Conservation (phyloP, 768 basidiomycete species). For the Lentinula detonsa region DNA sequence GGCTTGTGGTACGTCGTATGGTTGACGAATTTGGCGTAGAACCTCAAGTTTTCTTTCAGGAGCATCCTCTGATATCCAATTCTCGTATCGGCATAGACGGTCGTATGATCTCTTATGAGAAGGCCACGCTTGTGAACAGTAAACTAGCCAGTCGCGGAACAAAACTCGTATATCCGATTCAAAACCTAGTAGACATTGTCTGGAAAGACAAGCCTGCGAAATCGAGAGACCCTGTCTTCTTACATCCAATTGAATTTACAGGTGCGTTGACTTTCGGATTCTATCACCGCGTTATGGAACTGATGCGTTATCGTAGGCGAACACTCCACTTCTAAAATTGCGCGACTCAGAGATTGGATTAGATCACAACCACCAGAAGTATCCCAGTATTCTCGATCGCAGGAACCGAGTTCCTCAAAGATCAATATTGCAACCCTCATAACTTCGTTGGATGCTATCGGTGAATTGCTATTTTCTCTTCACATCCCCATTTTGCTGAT, state of each 20-base stretch:
- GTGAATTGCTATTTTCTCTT: constrained; percentile 28
- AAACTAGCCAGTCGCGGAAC: constrained; percentile 49
- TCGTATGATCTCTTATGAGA: constrained; percentile 73
- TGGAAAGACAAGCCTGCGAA: constrained; percentile 77
- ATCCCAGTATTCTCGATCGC: constrained; percentile 55
- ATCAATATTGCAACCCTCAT: constrained; percentile 64
- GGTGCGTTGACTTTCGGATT: constrained; percentile 26
- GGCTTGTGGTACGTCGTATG: constrained; percentile 49
- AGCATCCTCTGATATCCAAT: constrained; percentile 12
- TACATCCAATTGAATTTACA: constrained; percentile 68
- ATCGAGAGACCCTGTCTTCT: constrained; percentile 56
- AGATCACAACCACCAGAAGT: constrained; percentile 48
- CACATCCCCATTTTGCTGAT: background rate
- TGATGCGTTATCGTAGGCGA: constrained; percentile 31
- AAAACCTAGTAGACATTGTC: constrained; percentile 77
- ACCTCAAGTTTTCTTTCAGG: constrained; percentile 19
- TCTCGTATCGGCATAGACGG: constrained; percentile 74
- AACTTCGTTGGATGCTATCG: constrained; percentile 65
- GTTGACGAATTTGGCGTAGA: background rate
- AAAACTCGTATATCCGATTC: constrained; percentile 72
- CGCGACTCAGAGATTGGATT: constrained; percentile 67
- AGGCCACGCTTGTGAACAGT: constrained; percentile 52
- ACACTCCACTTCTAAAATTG: constrained; percentile 67
- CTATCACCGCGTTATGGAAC: background rate
- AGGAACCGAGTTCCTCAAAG: constrained; percentile 52